These are phyloP conservation scores for Solanum corneliomulleri DNA, from an alignment of 257 asterid species.

Conservation along the genomic window DNA sequence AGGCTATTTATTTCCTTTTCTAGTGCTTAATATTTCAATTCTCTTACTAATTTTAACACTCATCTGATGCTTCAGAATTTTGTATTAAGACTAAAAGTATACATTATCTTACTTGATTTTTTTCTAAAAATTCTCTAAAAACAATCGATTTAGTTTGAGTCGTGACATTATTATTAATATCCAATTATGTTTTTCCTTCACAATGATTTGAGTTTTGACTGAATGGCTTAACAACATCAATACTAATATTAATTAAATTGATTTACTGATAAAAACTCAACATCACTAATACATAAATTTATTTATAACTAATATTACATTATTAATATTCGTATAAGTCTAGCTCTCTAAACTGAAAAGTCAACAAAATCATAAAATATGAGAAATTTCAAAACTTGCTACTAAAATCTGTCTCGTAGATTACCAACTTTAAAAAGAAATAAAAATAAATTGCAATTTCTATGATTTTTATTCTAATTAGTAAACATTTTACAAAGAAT, in stretches of 20 bases:
- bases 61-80: background rate
- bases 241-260: background rate
- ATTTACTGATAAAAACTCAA: background rate
- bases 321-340: background rate
- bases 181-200: background rate
- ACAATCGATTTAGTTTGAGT: background rate
- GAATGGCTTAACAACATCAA: background rate
- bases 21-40: background rate
- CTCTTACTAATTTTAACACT: background rate
- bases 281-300: background rate
- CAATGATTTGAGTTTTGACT: background rate
- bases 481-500: background rate
- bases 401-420: background rate
- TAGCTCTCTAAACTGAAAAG: background rate
- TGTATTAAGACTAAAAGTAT: background rate
- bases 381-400: background rate
- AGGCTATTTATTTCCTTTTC: background rate
- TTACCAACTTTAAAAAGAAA: background rate
- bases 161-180: too few relatives aligned
- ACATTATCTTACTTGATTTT: background rate
- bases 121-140: background rate
- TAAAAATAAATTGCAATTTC: background rate
- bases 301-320: background rate
- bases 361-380: background rate
- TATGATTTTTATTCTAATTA: background rate